phyloP scores from a whole-genome alignment of 140 eudicot genomes.

The Cichorium intybus region DNA sequence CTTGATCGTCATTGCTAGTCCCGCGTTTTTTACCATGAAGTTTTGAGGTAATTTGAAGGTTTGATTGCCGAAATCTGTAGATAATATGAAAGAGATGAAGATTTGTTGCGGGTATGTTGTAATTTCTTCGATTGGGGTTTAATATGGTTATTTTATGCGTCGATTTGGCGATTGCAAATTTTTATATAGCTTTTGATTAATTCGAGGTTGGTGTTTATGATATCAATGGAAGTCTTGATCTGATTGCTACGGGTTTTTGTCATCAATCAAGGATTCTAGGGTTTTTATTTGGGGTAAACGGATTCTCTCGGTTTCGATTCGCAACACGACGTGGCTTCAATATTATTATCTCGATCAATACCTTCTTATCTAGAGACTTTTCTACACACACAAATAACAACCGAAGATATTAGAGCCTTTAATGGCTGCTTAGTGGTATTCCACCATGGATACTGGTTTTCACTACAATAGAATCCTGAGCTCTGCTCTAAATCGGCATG shows the following conservation, averaged over 20 bases:
- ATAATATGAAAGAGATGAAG: background rate
- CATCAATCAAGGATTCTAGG: slow-evolving; percentile 9
- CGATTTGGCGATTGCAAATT: slow-evolving; percentile 3
- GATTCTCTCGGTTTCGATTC: background rate
- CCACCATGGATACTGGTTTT: slow-evolving; percentile 47
- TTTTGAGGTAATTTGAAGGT: slow-evolving; percentile 10
- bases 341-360: background rate
- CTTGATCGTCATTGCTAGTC: background rate
- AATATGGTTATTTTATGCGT: slow-evolving; percentile 2
- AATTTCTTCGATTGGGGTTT: slow-evolving; percentile 20
- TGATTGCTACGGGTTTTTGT: slow-evolving; percentile 17
- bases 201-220: background rate
- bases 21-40: background rate
- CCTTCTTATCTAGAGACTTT: background rate
- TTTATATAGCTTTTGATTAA: too few species aligned
- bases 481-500: slow-evolving; percentile 36
- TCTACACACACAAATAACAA: background rate
- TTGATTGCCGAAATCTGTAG: slow-evolving; percentile 16
- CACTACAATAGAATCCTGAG: slow-evolving; percentile 29
- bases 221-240: slow-evolving; percentile 5
- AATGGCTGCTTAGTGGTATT: slow-evolving; percentile 8
- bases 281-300: slow-evolving; percentile 17
- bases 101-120: slow-evolving; percentile 7
- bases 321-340: background rate
- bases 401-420: background rate